Conservation (phyloP, 2,329 filamentous ascomycete genomes). For the Sporothrix curviconia region DNA sequence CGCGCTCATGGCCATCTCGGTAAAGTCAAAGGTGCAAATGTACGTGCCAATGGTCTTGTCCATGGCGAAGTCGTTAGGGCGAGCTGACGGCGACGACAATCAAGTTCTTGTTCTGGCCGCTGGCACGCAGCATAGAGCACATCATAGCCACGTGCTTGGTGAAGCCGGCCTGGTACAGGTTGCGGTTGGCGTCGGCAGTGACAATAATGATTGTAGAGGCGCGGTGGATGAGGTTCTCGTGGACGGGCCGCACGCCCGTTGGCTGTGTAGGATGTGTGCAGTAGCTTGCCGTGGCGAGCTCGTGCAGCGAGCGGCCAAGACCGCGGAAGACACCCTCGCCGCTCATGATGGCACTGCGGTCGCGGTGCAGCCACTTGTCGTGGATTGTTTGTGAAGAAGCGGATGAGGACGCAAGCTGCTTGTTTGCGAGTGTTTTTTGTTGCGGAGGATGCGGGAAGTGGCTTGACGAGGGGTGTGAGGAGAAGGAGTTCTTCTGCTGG, state of each 20-base stretch:
- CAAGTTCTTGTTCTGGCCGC: constrained; percentile 78
- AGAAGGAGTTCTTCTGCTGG: constrained; percentile 83
- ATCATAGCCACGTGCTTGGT: constrained; percentile 96
- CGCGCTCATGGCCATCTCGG: constrained; percentile 80
- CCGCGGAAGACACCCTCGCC: constrained; percentile 90
- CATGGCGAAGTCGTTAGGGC: constrained; percentile 92
- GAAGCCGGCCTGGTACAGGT: constrained; percentile 89
- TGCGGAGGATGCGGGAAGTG: constrained; percentile 80
- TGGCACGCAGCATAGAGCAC: constrained; percentile 72
- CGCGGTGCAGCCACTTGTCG: constrained; percentile 52
- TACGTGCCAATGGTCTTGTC: constrained; percentile 87
- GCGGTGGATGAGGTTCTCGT: constrained; percentile 85
- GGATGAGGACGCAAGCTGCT: constrained; percentile 19
- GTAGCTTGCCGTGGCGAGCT: constrained; percentile 74
- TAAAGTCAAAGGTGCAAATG: constrained; percentile 93
- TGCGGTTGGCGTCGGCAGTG: constrained; percentile 88
- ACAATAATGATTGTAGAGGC: constrained; percentile 84
- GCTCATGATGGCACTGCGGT: constrained; percentile 67
- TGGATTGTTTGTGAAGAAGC: constrained; percentile 32
- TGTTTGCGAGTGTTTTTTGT: constrained; percentile 58
- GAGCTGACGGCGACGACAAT: constrained; percentile 91
- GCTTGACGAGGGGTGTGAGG: constrained; percentile 83
- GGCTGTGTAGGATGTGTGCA: constrained; percentile 92
- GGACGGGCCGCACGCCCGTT: constrained; percentile 87
- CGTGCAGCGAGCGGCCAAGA: constrained; percentile 79